A percentile compares a stretch with the other conserved stretches of the same genome.
Evolutionary conservation across 139 green algal genomes (phyloP).

Genomic region (Haematococcus lacustris): DNA sequence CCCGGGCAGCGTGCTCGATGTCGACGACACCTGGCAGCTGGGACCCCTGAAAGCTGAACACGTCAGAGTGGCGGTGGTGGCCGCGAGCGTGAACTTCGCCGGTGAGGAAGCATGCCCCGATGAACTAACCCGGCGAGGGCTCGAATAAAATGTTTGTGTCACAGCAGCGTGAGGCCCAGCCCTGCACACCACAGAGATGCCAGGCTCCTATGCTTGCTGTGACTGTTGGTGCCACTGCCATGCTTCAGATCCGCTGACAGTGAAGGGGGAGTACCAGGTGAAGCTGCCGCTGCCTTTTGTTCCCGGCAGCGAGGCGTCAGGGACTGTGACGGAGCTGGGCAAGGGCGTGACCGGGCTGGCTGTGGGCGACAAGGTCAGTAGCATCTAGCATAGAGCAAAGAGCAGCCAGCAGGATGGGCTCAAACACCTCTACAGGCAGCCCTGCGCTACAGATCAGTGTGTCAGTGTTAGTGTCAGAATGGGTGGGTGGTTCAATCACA

Average conservation of each 20-base stretch:
- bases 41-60: not conserved
- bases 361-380: slow-evolving; percentile 62
- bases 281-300: slow-evolving; percentile 74
- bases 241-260: slow-evolving; percentile 6
- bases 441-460: not conserved
- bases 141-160: not conserved
- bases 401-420: not conserved
- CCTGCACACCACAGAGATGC: not conserved
- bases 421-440: not conserved
- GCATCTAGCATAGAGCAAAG: not conserved
- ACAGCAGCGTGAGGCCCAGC: not conserved
- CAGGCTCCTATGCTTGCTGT: not conserved
- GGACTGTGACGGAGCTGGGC: slow-evolving; percentile 61
- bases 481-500: not conserved
- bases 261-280: slow-evolving; percentile 75
- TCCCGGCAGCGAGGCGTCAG: slow-evolving; percentile 70
- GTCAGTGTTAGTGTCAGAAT: not conserved
- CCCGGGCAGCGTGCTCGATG: not conserved
- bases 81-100: not conserved
- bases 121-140: not conserved
- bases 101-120: not conserved
- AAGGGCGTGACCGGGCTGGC: slow-evolving; percentile 47
- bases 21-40: not conserved
- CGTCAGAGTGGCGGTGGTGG: not conserved
- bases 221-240: not conserved